A percentile compares a stretch with the other conserved stretches of the same genome.
phyloP scores from a whole-genome alignment of 345 rosid genomes.

The Xanthoceras sorbifolium region DNA sequence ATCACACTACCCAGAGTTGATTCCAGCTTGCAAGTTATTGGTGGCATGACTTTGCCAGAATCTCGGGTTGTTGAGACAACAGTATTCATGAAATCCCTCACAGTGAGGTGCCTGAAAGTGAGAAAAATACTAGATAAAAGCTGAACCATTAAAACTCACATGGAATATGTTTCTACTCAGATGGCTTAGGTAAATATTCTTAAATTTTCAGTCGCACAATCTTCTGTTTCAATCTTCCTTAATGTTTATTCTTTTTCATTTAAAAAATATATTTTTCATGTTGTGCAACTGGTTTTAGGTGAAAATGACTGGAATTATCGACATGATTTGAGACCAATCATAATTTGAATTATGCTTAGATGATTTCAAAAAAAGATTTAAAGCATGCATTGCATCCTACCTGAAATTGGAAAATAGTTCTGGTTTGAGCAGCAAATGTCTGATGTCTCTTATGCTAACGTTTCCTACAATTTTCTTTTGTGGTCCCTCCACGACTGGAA shows the following conservation, averaged over 20 bases:
- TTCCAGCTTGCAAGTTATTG: constrained; percentile 61
- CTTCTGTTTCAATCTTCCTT: background rate
- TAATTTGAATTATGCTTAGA: background rate
- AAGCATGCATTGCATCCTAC: constrained; percentile 31
- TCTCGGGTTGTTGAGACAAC: constrained; percentile 45
- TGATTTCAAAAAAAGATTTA: background rate
- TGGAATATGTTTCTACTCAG: background rate
- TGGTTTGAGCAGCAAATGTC: constrained; percentile 74
- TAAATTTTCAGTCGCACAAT: background rate
- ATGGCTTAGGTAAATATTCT: constrained; percentile 4
- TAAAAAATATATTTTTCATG: background rate
- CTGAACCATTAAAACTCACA: background rate
- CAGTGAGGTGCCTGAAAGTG: constrained; percentile 61
- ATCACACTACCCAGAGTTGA: constrained; percentile 72
- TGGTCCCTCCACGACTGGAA: constrained; percentile 64
- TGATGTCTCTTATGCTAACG: constrained; percentile 61
- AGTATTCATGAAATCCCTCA: constrained; percentile 55
- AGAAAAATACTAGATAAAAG: constrained; percentile 9
- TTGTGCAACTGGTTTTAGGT: background rate
- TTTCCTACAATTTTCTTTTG: constrained; percentile 48
- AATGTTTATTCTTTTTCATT: background rate
- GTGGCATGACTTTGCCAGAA: constrained; percentile 47
- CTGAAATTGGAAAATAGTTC: constrained; percentile 82
- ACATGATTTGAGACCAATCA: background rate
- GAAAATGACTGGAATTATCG: background rate